Conservation (phyloP, 2,329 filamentous ascomycete species). For the Periconia sp. region DNA sequence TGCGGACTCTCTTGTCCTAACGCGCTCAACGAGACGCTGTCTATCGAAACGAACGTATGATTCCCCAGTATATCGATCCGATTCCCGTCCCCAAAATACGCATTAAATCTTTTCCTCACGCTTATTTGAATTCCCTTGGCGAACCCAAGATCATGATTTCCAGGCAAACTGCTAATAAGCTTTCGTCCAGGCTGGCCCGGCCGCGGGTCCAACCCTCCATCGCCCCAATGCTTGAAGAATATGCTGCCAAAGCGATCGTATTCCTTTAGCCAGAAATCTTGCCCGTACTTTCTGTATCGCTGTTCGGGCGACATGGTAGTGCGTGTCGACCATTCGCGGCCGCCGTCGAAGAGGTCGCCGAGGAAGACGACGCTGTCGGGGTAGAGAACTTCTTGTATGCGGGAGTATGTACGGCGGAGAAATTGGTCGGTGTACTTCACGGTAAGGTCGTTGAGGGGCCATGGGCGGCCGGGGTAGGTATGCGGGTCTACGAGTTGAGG, state of each 20-base stretch:
- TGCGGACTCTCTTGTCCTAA: slow-evolving; percentile 60
- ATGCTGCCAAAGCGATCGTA: slow-evolving; percentile 86
- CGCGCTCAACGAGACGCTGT: slow-evolving; percentile 86
- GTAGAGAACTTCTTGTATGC: slow-evolving; percentile 75
- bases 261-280: slow-evolving; percentile 84
- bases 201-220: slow-evolving; percentile 61
- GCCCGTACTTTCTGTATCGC: slow-evolving; percentile 77
- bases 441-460: slow-evolving; percentile 71
- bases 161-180: slow-evolving; percentile 83
- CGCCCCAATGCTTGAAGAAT: slow-evolving; percentile 75
- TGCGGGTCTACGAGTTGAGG: slow-evolving; percentile 93
- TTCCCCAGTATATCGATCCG: slow-evolving; percentile 91
- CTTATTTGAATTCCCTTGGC: slow-evolving; percentile 81
- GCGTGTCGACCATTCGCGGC: slow-evolving; percentile 87
- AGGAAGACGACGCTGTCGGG: slow-evolving; percentile 91
- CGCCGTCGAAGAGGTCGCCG: slow-evolving; percentile 94
- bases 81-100: slow-evolving; percentile 91
- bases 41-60: slow-evolving; percentile 92
- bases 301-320: slow-evolving; percentile 61
- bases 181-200: slow-evolving; percentile 72
- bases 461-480: slow-evolving; percentile 86
- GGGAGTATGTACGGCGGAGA: slow-evolving; percentile 79
- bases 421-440: slow-evolving; percentile 86
- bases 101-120: slow-evolving; percentile 82
- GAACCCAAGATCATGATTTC: slow-evolving; percentile 95